phyloP scores from a whole-genome alignment of 768 basidiomycete species.

The Suillus brevipes region DNA sequence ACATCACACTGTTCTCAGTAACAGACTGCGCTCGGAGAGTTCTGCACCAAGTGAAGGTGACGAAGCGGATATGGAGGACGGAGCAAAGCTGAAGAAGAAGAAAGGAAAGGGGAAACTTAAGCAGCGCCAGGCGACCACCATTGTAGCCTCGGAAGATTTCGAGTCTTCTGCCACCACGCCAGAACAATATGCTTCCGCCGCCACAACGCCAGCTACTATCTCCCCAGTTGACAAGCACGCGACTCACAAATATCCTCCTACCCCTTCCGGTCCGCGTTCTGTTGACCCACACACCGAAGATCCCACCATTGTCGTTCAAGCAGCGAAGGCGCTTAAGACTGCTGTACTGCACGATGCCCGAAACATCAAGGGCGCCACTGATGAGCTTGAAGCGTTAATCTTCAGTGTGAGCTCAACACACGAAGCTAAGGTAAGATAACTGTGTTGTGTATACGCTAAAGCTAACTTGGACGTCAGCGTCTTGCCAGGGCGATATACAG shows the following conservation, averaged over 20 bases:
- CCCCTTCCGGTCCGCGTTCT: conserved; percentile 16
- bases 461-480: conserved; percentile 39
- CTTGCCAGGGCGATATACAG: conserved; percentile 68
- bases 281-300: conserved; percentile 32
- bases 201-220: conserved; percentile 5
- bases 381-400: conserved; percentile 41
- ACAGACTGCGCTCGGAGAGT: conserved; percentile 29
- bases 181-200: background rate
- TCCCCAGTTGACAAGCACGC: conserved; percentile 8
- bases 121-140: conserved; percentile 8
- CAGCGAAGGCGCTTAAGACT: conserved; percentile 66
- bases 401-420: conserved; percentile 57
- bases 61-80: conserved; percentile 31
- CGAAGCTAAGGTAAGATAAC: conserved; percentile 61
- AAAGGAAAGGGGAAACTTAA: conserved; percentile 34
- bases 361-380: conserved; percentile 56
- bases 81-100: conserved; percentile 19
- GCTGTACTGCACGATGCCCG: conserved; percentile 76
- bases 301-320: conserved; percentile 46
- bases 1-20: conserved; percentile 36
- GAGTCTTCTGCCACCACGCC: conserved; percentile 16
- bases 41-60: conserved; percentile 27
- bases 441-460: conserved; percentile 1
- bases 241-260: conserved; percentile 44
- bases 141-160: conserved; percentile 8